A percentile compares a stretch with the other conserved stretches of the same genome.
Evolutionary conservation across 495 filamentous ascomycete species (phyloP).

Genomic region (Pseudotulostoma volvatum): DNA sequence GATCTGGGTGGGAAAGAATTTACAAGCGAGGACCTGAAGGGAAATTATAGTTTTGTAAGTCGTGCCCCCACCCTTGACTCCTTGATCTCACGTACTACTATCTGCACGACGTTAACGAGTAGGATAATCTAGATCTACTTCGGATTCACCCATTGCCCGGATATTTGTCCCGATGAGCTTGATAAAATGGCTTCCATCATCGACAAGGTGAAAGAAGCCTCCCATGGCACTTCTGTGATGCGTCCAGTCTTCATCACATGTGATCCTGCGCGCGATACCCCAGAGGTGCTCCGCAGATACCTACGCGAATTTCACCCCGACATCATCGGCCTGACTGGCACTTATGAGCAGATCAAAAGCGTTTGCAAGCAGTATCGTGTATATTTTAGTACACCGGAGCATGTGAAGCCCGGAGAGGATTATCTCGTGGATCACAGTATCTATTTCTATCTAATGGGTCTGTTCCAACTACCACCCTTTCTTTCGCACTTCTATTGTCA

Average conservation of each 20-base stretch:
- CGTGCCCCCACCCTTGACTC: neutral
- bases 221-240: slow-evolving; percentile 33
- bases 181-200: slow-evolving; percentile 96
- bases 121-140: slow-evolving; percentile 61
- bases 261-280: slow-evolving; percentile 81
- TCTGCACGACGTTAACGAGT: no score
- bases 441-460: slow-evolving; percentile 96
- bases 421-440: slow-evolving; percentile 98
- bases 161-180: slow-evolving; percentile 97
- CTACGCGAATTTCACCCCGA: slow-evolving; percentile 82
- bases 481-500: no score
- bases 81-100: neutral
- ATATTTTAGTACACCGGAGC: slow-evolving; percentile 83
- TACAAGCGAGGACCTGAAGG: slow-evolving; percentile 63
- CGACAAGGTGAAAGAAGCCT: slow-evolving; percentile 49
- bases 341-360: slow-evolving; percentile 78
- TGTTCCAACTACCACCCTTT: slow-evolving; percentile 14
- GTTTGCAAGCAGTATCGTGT: slow-evolving; percentile 91
- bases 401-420: slow-evolving; percentile 83
- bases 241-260: slow-evolving; percentile 85
- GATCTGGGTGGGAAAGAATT: slow-evolving; percentile 68
- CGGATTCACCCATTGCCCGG: slow-evolving; percentile 94
- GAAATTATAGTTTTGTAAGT: slow-evolving; percentile 60
- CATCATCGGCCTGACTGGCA: slow-evolving; percentile 79
- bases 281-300: slow-evolving; percentile 68